Base-by-base conservation (phyloP, 768 basidiomycete species). In the Plicaturopsis crispa region DNA sequence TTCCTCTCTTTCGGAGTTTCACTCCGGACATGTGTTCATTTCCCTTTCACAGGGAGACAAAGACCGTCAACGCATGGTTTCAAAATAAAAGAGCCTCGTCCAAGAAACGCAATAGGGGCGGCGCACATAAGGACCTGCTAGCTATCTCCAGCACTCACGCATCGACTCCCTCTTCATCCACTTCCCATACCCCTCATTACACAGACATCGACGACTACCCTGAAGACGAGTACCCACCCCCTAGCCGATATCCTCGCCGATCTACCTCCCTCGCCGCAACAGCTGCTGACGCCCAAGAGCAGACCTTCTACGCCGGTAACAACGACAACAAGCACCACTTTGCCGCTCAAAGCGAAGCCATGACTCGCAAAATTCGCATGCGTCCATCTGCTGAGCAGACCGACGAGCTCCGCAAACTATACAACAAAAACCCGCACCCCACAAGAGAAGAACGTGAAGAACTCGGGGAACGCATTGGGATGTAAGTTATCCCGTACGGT, bases 1-100 rank as follows among this genome's bases (percentile, higher is more conserved):
- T 49, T 45, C 44, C 43, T 30, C 35, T 28, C 31, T 40, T 24
- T 31, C 31, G 39, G 38, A 44, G 41, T 39, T 49, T 40, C 35
- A 35, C 40, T 36, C 35, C 38, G 35, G 32, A 31, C 38, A 41
- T 23, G 44, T 51, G 34, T 48, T 22, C 40, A 41, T 45, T 38
- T 44, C 39, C 38, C 24, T 42, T 38, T 46, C 38, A 37, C 54
- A 87, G 85, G 80, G 82, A 86, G 56, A 78, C 76, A 57, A 87
- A 87, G 70, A 84, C 82, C 2, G 84, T 87, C 54, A 83, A 84
- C 55, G 81, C 85, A 11, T 87, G 83, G 80, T 88, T 87, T 60
- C 84, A 87, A 63, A 87, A 87, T 56, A 87, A 86, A 67, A 72
- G 85, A 39, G 84, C 85, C 5, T 85, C 84, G 10, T 77, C 75